Base-by-base conservation (phyloP, 129 eudicot species). In the Chrysanthemum seticuspe region DNA sequence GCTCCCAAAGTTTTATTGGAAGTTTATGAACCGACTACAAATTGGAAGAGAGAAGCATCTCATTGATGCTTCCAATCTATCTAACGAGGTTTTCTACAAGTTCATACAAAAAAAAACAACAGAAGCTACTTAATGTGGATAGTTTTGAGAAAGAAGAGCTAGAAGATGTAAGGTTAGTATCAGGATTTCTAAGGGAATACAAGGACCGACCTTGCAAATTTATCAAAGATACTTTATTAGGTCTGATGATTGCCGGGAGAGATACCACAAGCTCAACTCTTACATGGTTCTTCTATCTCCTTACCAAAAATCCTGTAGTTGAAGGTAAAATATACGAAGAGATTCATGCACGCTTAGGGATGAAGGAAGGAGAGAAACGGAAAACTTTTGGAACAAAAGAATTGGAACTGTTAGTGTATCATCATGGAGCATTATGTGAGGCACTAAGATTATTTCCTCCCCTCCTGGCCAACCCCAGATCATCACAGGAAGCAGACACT, bases 391-490 rank as follows among this genome's bases (percentile, higher is more conserved):
- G 71, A 57, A 70, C 19, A 9, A 76, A 77, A 47, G 83, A 79
- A 10, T 66, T 68, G 10, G 31, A 34, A 3, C 68, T 82, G 61
- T 67, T 87, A 31, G 71, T 76, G 6, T 87, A 87, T 51, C 79
- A 6, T 40, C 47, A 40, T 40, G 47, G 47, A 40, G 47, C 47
- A 40, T 40, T 6, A 40, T 40, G 47, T 9, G 92, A 87, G 56
- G 83, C 92, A 15, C 75, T 87, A 18, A 82, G 92, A 2, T 44
- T 87, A 19, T 87, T 81, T 69, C 92, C 92, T 2, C 80, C 87
- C 0, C 83, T 84, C 55, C 92, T 89, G 6, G 73, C 70, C 64
- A 88, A 87, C 49, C 78, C 77, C 67, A 87, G 71, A 54, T 77
- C 74, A 50, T 82, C 83, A 0, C 58, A 78, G 0, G 47, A 74